Conservation (phyloP, 2,329 filamentous ascomycete genomes). For the Westerdykella sp. region DNA sequence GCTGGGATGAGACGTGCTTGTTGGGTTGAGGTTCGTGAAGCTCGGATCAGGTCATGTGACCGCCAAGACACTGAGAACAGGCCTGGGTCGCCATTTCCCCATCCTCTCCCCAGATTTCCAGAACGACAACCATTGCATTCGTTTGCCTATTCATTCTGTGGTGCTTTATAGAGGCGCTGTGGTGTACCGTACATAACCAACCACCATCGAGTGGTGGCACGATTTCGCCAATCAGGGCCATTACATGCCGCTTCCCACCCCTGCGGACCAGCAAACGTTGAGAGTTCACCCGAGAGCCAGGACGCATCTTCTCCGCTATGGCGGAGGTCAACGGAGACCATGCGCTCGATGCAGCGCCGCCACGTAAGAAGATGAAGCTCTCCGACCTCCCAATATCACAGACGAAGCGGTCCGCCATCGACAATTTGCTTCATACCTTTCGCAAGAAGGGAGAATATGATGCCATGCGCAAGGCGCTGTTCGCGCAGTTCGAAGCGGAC, state of each 20-base stretch:
- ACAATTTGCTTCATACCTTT: constrained; percentile 70
- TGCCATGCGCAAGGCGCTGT: constrained; percentile 66
- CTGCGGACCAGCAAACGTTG: no score
- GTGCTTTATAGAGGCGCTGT: no score
- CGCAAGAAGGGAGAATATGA: constrained; percentile 86
- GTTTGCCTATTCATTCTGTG: no score
- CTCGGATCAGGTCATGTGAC: constrained; percentile 3
- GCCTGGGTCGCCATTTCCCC: no score
- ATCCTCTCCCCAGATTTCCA: no score
- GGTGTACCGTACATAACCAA: no score
- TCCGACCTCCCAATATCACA: constrained; percentile 69
- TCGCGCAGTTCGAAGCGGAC: constrained; percentile 66
- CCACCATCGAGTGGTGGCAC: no score
- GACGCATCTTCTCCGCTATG: constrained; percentile 15
- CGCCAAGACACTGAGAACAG: background rate
- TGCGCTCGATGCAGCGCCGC: constrained; percentile 23
- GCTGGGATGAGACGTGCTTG: constrained; percentile 9
- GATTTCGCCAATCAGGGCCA: no score
- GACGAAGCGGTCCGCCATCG: constrained; percentile 66
- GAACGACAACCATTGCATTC: no score
- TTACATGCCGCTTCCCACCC: no score
- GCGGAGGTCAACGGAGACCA: constrained; percentile 29
- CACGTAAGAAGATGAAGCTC: constrained; percentile 60
- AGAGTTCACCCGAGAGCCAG: no score
- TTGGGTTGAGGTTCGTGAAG: constrained; percentile 11